Base-by-base conservation (phyloP, 305 asterid genomes). In the Solanum hybrid region DNA sequence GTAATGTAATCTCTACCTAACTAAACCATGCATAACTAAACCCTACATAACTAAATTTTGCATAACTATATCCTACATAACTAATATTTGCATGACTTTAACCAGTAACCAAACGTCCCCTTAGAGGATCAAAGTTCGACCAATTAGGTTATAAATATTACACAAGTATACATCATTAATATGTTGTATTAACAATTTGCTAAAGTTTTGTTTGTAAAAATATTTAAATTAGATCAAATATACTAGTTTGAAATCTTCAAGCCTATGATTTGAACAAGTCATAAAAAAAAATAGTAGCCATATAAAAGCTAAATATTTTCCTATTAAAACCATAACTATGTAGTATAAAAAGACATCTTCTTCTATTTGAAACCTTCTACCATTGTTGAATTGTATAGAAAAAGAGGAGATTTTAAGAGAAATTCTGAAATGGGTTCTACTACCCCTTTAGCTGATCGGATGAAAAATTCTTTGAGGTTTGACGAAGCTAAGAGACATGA, bases 381-480 rank as follows among this genome's bases (percentile, higher is more conserved):
- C 76, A 86, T 60, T 31, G 34, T 71, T 22, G 88, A 86, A 5
- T 56, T 60, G 24, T 60, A 69, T 69, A 60, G 24, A 14, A 6
- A 56, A 13, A 32, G 20, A 13, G 20, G 27, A 9, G 3, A 9
- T 8, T 31, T 64, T 22, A n/a, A 69, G 7, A 5, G 75, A 24
- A 69, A 69, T 24, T 60, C 26, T 88, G 94, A 91, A 22, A 37
- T 85, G 42, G 89, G 72, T 34, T 14, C 66, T n/a, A 31, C 32
- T 31, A 90, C 64, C 8, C 37, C 91, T 16, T 93, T 95, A 56
- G 69, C 94, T 80, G 96, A 95, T 93, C 97, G 92, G 89, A 87
- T 94, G 86, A 89, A 91, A 51, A 90, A 92, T 76, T 66, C 96
- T 46, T 0, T 60, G 69, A 51, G 64, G 22, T 51, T 51, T 51